These are phyloP conservation scores for Lactarius pseudohatsudake DNA, from an alignment of 768 basidiomycete species.

Conservation along the genomic window DNA sequence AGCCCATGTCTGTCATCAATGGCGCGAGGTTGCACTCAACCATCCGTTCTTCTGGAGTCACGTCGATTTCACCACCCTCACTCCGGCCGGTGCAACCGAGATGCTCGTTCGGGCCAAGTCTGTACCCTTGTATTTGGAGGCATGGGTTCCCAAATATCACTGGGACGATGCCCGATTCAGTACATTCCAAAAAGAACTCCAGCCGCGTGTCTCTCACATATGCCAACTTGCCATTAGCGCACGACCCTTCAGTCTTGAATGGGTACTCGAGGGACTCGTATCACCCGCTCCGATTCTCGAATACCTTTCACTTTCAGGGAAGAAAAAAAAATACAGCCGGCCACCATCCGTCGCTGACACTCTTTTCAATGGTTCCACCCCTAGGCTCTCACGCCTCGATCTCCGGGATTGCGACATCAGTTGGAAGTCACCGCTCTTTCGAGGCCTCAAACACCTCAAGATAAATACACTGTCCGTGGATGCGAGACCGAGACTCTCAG, in stretches of 20 bases:
- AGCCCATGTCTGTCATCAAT: not conserved
- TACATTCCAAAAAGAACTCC: not conserved
- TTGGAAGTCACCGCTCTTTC: slow-evolving; percentile 13
- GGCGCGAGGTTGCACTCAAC: not conserved
- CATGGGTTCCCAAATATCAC: not conserved
- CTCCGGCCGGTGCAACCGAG: not conserved
- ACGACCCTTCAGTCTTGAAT: not conserved
- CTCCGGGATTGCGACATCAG: slow-evolving; percentile 3
- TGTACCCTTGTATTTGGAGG: not conserved
- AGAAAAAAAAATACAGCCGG: too few species aligned
- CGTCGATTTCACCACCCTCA: not conserved
- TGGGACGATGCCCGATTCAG: not conserved
- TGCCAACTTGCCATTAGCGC: not conserved
- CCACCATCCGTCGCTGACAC: not conserved
- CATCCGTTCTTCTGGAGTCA: not conserved
- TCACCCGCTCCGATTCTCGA: not conserved
- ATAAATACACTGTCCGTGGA: not conserved
- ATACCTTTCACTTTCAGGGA: not conserved
- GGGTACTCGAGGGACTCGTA: not conserved
- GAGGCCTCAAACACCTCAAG: not conserved
- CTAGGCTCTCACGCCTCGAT: slow-evolving; percentile 7
- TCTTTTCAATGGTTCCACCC: not conserved
- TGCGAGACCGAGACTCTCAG: not conserved
- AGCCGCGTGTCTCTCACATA: not conserved
- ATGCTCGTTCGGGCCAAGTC: not conserved